Conservation (phyloP, 805 yeast genomes). For the Scheffersomyces stipitis region DNA sequence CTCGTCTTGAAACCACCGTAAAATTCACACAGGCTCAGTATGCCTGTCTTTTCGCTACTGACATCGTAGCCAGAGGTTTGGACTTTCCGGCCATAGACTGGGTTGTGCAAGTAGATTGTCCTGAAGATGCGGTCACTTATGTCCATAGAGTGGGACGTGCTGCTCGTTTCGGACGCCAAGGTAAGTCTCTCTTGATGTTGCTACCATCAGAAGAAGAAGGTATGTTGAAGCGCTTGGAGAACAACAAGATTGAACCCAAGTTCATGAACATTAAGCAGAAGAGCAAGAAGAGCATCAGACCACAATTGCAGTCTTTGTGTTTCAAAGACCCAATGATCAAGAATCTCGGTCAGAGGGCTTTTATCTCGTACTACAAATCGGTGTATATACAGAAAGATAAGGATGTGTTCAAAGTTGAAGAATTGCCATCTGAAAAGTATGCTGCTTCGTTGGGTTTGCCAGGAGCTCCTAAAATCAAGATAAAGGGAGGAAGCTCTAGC, state of each 20-base stretch:
- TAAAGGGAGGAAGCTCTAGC: slow-evolving; percentile 54
- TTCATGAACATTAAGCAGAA: slow-evolving; percentile 73
- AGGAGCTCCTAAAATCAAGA: slow-evolving; percentile 91
- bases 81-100: slow-evolving; percentile 93
- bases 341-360: slow-evolving; percentile 93
- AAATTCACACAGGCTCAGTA: slow-evolving; percentile 77
- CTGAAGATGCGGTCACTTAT: slow-evolving; percentile 86
- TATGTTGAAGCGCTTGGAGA: slow-evolving; percentile 61
- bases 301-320: slow-evolving; percentile 85
- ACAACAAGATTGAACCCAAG: slow-evolving; percentile 66
- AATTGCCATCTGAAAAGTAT: slow-evolving; percentile 75
- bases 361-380: slow-evolving; percentile 85
- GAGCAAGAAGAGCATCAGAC: slow-evolving; percentile 70
- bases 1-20: slow-evolving; percentile 77
- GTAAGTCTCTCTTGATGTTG: slow-evolving; percentile 79
- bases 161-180: slow-evolving; percentile 83
- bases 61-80: slow-evolving; percentile 87
- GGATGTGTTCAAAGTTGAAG: slow-evolving; percentile 75
- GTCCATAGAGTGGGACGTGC: slow-evolving; percentile 90
- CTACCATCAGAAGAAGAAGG: slow-evolving; percentile 82
- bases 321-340: slow-evolving; percentile 90
- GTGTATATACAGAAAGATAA: slow-evolving; percentile 85
- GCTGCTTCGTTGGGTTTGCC: slow-evolving; percentile 92
- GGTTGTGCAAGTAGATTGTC: slow-evolving; percentile 92
- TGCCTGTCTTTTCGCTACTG: slow-evolving; percentile 85